Evolutionary conservation across 208 protist species (phyloP).

Genomic region (Trypanosomatidae sp.): DNA sequence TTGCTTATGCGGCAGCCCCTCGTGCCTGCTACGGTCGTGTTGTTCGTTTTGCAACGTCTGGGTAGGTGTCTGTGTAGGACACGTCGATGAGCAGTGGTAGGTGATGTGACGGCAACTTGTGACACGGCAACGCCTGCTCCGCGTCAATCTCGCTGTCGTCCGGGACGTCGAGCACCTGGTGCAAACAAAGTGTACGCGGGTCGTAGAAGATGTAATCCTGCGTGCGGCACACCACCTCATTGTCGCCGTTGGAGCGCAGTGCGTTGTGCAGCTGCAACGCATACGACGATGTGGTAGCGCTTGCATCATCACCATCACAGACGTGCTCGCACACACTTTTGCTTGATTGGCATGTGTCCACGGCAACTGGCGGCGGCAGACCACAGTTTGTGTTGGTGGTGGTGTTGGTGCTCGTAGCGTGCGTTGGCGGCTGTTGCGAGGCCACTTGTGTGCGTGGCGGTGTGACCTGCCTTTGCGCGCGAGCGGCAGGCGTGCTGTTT

Average conservation of each 20-base stretch:
- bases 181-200: conserved; percentile 42
- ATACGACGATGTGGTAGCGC: conserved; percentile 1
- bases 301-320: not conserved
- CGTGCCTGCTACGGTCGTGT: conserved; percentile 14
- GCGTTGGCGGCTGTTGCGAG: too few species aligned
- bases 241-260: conserved; percentile 6
- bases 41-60: conserved; percentile 33
- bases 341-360: not conserved
- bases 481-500: not conserved
- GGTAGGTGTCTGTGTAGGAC: conserved; percentile 64
- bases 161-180: conserved; percentile 66
- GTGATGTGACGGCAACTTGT: conserved; percentile 66
- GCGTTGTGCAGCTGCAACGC: conserved; percentile 20
- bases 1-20: not conserved
- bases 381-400: not conserved
- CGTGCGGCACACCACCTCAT: conserved; percentile 37
- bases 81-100: conserved; percentile 64
- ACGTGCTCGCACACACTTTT: not conserved
- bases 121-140: conserved; percentile 45
- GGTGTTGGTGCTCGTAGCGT: too few species aligned
- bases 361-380: not conserved
- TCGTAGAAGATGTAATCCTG: conserved; percentile 84
- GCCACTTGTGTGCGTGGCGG: too few species aligned
- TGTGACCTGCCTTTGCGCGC: not conserved
- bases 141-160: conserved; percentile 35